Conservation (phyloP, 352 stramenopile species). For the Phytophthora sp. region DNA sequence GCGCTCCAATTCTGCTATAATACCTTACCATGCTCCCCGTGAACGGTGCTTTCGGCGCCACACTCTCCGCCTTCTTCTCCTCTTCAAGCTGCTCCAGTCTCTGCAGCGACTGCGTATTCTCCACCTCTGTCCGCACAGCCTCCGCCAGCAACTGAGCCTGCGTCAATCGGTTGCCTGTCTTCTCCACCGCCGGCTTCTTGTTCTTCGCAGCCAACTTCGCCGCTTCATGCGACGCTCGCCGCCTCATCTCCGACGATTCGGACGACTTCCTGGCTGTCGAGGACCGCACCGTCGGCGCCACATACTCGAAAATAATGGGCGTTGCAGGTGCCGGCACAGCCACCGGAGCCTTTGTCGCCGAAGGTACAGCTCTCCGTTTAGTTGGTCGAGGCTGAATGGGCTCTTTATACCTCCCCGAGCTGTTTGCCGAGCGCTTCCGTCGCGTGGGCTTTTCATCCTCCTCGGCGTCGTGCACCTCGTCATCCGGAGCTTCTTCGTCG, state of each 20-base stretch:
- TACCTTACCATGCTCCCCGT: constrained; percentile 75
- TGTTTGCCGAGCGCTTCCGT: constrained; percentile 34
- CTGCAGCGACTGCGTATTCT: constrained; percentile 82
- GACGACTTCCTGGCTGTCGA: constrained; percentile 72
- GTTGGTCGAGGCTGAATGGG: constrained; percentile 26
- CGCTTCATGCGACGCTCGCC: constrained; percentile 58
- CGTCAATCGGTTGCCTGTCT: constrained; percentile 60
- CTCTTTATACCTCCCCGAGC: constrained; percentile 41
- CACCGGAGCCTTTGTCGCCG: background rate
- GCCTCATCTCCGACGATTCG: constrained; percentile 62
- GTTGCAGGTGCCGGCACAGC: constrained; percentile 3
- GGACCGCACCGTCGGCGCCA: constrained; percentile 48
- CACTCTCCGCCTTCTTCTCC: constrained; percentile 77
- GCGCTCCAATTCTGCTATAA: constrained; percentile 61
- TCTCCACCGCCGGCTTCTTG: constrained; percentile 39
- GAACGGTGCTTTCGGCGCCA: constrained; percentile 71
- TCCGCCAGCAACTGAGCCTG: constrained; percentile 75
- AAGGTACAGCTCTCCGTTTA: constrained; percentile 10
- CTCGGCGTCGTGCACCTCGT: constrained; percentile 75
- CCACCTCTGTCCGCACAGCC: constrained; percentile 78
- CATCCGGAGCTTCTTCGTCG: constrained; percentile 78
- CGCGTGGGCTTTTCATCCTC: constrained; percentile 47
- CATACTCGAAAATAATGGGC: constrained; percentile 25
- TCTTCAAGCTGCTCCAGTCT: constrained; percentile 82
- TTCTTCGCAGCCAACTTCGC: constrained; percentile 43